These are phyloP conservation scores for Vigna unguiculata DNA, from an alignment of 306 rosid species.

Conservation along the genomic window DNA sequence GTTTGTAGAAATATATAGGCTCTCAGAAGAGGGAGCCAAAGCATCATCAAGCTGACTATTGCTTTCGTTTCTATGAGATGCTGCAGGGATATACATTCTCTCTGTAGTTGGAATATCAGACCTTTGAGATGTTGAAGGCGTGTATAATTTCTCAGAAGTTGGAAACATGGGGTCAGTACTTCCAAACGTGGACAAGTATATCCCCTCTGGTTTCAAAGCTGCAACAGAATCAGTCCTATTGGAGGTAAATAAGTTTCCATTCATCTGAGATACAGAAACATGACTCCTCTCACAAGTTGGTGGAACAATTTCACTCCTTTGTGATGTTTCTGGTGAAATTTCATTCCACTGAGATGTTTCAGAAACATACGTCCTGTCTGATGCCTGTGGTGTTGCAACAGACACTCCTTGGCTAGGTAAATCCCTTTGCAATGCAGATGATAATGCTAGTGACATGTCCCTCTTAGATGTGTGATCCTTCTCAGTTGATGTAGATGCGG, in stretches of 20 bases:
- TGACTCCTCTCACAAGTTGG: constrained; percentile 48
- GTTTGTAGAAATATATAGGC: constrained; percentile 50
- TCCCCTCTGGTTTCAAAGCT: constrained; percentile 48
- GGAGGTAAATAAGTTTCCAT: constrained; percentile 33
- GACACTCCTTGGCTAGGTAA: constrained; percentile 46
- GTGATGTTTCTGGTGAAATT: constrained; percentile 44
- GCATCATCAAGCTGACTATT: constrained; percentile 49
- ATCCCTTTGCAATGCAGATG: constrained; percentile 50
- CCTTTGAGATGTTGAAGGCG: constrained; percentile 49
- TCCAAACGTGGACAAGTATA: constrained; percentile 48
- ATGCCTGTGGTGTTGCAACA: constrained; percentile 45
- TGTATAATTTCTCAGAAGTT: constrained; percentile 45
- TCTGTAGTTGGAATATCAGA: constrained; percentile 54
- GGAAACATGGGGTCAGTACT: constrained; percentile 54
- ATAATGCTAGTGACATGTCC: constrained; percentile 54
- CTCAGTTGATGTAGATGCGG: constrained; percentile 53
- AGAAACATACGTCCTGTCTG: constrained; percentile 54
- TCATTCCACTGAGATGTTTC: constrained; percentile 58
- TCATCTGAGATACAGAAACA: constrained; percentile 47
- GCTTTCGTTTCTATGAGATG: constrained; percentile 55
- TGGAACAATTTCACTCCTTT: constrained; percentile 55
- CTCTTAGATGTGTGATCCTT: constrained; percentile 52
- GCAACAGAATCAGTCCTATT: constrained; percentile 41
- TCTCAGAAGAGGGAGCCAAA: constrained; percentile 52
- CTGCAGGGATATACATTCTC: constrained; percentile 49